phyloP scores from a whole-genome alignment of 1,139 yeast genomes.

The Yamadazyma sp. region DNA sequence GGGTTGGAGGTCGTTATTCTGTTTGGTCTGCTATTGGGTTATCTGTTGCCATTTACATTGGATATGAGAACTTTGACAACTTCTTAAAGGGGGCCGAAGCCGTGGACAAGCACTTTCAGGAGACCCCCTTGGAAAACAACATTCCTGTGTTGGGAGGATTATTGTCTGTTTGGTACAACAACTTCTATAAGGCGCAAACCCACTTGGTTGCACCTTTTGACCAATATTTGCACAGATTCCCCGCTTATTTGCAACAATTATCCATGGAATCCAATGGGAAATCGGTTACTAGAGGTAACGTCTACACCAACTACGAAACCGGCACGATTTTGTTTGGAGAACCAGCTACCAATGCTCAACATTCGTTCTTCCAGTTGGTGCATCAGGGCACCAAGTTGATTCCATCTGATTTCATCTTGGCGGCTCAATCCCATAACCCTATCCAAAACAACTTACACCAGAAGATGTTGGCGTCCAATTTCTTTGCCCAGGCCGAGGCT shows the following conservation, averaged over 20 bases:
- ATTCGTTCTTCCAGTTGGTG: conserved; percentile 97
- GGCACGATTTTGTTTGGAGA: conserved; percentile 96
- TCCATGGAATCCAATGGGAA: conserved; percentile 99
- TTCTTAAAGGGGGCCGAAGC: conserved; percentile 98
- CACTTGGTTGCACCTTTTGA: conserved; percentile 98
- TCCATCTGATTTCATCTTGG: conserved; percentile 94
- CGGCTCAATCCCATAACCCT: conserved; percentile 98
- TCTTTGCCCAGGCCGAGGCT: conserved; percentile 98
- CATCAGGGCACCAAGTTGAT: conserved; percentile 98
- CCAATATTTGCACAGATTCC: conserved; percentile 98
- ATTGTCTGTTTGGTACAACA: conserved; percentile 95
- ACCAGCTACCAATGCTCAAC: conserved; percentile 99
- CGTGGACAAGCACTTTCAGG: conserved; percentile 83
- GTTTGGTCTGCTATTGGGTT: conserved; percentile 99
- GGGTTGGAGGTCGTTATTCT: conserved; percentile 99
- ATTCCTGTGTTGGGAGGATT: conserved; percentile 93
- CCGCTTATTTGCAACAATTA: conserved; percentile 97
- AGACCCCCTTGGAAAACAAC: conserved; percentile 84
- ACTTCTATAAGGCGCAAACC: conserved; percentile 96
- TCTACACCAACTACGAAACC: conserved; percentile 89
- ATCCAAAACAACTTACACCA: conserved; percentile 92
- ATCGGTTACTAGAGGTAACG: conserved; percentile 89
- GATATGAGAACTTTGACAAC: conserved; percentile 86
- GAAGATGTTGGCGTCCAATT: conserved; percentile 96
- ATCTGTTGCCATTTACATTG: conserved; percentile 91